Conservation (phyloP, 2,329 filamentous ascomycete genomes). For the Aureobasidium melanogenum region DNA sequence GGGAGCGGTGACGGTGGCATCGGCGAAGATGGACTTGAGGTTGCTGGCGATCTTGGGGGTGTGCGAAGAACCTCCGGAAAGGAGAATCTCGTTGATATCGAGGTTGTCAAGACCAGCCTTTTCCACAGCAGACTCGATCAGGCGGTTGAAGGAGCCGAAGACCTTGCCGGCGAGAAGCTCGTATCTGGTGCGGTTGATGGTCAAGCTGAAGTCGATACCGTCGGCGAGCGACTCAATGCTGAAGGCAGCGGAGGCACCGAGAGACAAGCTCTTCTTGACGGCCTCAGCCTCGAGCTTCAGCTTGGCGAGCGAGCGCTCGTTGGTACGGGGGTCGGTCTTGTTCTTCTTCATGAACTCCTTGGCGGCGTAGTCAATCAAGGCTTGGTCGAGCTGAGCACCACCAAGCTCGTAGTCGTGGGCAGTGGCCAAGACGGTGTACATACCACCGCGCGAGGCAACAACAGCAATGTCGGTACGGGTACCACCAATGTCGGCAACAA, state of each 20-base stretch:
- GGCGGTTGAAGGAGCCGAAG: slow-evolving; percentile 76
- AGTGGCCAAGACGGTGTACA: slow-evolving; percentile 91
- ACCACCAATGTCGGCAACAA: slow-evolving; percentile 88
- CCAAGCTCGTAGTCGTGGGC: slow-evolving; percentile 92
- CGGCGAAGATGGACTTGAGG: slow-evolving; percentile 70
- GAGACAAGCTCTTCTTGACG: slow-evolving; percentile 83
- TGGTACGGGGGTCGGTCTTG: slow-evolving; percentile 75
- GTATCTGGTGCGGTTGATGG: slow-evolving; percentile 87
- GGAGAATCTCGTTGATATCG: slow-evolving; percentile 89
- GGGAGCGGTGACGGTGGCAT: slow-evolving; percentile 74
- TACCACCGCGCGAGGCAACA: slow-evolving; percentile 81
- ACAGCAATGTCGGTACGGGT: slow-evolving; percentile 88
- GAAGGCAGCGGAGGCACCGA: slow-evolving; percentile 82
- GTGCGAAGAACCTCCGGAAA: slow-evolving; percentile 85
- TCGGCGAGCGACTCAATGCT: slow-evolving; percentile 85
- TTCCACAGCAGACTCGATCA: slow-evolving; percentile 76
- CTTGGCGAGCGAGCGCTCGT: slow-evolving; percentile 78
- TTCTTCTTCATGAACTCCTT: slow-evolving; percentile 99
- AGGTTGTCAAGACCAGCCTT: slow-evolving; percentile 89
- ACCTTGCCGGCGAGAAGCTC: slow-evolving; percentile 82
- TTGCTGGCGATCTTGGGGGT: slow-evolving; percentile 86
- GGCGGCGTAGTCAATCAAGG: slow-evolving; percentile 89
- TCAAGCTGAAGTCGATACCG: slow-evolving; percentile 83
- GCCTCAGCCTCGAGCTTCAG: slow-evolving; percentile 84
- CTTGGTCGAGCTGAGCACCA: slow-evolving; percentile 77